These are phyloP conservation scores for Bryum argenteum DNA, from an alignment of 225 moss, liverwort and hornwort genomes.

Conservation along the genomic window DNA sequence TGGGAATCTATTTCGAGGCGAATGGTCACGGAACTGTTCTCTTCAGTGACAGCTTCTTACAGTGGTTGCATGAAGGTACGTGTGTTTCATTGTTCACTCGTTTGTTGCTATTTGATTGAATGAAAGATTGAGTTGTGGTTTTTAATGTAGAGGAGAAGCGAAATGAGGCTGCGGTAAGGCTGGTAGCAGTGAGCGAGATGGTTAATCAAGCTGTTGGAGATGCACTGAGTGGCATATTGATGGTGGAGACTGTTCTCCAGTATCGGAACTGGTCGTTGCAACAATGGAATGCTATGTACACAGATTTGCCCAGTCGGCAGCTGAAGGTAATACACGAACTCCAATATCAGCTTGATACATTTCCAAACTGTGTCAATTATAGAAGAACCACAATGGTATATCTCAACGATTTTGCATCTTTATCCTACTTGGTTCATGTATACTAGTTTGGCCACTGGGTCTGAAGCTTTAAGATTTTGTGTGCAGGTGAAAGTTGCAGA, in stretches of 20 bases:
- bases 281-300: slow-evolving; percentile 86
- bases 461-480: background rate
- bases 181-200: slow-evolving; percentile 79
- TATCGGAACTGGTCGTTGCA: slow-evolving; percentile 80
- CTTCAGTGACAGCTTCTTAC: slow-evolving; percentile 69
- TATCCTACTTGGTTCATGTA: background rate
- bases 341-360: slow-evolving; percentile 1
- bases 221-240: slow-evolving; percentile 89
- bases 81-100: slow-evolving; percentile 8
- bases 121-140: slow-evolving; percentile 3
- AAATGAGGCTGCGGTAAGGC: slow-evolving; percentile 57
- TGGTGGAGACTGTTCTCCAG: slow-evolving; percentile 81
- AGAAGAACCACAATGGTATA: too few relatives aligned
- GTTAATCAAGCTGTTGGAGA: slow-evolving; percentile 98
- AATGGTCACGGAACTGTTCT: slow-evolving; percentile 98
- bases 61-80: slow-evolving; percentile 67
- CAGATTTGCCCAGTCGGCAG: slow-evolving; percentile 92
- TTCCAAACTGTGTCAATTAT: background rate
- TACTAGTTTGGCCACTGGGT: background rate
- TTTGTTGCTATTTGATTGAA: slow-evolving; percentile 1
- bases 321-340: slow-evolving; percentile 63
- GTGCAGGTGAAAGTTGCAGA: slow-evolving; percentile 78
- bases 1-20: slow-evolving; percentile 97
- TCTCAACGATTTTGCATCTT: background rate
- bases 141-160: slow-evolving; percentile 45